Evolutionary conservation across 805 yeast genomes (phyloP).

Genomic region (Spathaspora hagerdaliae): DNA sequence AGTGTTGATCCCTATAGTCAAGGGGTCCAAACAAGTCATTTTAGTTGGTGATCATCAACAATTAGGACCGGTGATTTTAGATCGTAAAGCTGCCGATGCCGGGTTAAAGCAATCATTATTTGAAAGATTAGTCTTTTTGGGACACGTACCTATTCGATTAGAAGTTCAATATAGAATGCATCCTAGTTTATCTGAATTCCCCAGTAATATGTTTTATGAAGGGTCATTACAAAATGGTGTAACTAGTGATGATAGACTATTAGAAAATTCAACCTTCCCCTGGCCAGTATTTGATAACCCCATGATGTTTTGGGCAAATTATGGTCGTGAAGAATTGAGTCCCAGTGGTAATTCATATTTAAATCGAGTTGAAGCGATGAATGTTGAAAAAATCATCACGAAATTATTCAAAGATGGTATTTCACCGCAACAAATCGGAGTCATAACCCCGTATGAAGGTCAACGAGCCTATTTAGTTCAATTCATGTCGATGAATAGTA

Average conservation of each 20-base stretch:
- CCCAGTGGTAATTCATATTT: constrained; percentile 76
- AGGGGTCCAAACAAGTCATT: constrained; percentile 85
- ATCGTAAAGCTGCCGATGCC: constrained; percentile 77
- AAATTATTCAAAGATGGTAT: constrained; percentile 74
- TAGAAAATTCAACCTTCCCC: constrained; percentile 62
- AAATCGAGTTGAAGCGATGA: constrained; percentile 87
- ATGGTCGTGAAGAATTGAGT: constrained; percentile 86
- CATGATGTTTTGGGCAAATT: constrained; percentile 95
- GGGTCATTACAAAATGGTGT: constrained; percentile 92
- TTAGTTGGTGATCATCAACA: constrained; percentile 96
- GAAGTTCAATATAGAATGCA: constrained; percentile 96
- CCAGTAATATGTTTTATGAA: constrained; percentile 89
- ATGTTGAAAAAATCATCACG: constrained; percentile 75
- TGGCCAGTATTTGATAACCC: constrained; percentile 85
- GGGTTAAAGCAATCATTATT: constrained; percentile 84
- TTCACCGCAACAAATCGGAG: constrained; percentile 78
- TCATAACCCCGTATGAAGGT: constrained; percentile 92
- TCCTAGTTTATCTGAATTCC: constrained; percentile 80
- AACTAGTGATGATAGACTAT: constrained; percentile 64
- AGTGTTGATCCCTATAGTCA: constrained; percentile 80
- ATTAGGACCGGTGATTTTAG: constrained; percentile 85
- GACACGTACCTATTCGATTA: constrained; percentile 78
- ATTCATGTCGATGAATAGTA: constrained; percentile 70
- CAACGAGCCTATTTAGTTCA: constrained; percentile 80
- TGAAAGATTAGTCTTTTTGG: constrained; percentile 77